These are phyloP conservation scores for Rhynchospora tenuis DNA, from an alignment of 176 grass and related monocot species.

Conservation along the genomic window DNA sequence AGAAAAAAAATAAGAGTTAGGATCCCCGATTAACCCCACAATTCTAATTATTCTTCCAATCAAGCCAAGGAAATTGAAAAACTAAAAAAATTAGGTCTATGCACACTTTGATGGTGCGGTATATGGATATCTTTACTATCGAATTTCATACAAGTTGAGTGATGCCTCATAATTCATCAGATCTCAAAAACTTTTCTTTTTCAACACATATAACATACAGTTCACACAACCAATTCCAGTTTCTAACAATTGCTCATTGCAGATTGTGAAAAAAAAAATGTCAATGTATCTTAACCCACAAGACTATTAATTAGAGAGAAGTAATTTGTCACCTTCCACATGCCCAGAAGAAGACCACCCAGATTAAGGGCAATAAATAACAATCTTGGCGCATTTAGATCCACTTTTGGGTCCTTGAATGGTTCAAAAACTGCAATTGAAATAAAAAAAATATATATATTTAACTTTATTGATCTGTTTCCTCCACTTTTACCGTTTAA, in stretches of 20 bases:
- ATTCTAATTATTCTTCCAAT: neutral
- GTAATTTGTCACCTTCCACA: constrained; percentile 75
- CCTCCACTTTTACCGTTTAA: neutral
- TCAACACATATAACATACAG: constrained; percentile 7
- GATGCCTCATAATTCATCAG: neutral
- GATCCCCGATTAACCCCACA: neutral
- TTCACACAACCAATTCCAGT: neutral
- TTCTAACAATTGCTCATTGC: neutral
- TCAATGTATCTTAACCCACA: neutral
- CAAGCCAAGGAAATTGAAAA: neutral
- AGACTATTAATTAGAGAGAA: neutral
- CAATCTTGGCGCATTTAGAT: constrained; percentile 68
- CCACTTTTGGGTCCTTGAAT: constrained; percentile 83
- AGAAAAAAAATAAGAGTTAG: neutral
- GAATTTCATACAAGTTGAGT: neutral
- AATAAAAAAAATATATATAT: neutral
- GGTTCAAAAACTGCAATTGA: constrained; percentile 85
- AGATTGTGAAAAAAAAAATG: neutral
- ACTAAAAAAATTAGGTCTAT: neutral
- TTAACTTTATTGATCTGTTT: neutral
- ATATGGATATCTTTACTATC: neutral
- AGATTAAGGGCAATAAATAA: constrained; percentile 92
- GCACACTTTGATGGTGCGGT: neutral
- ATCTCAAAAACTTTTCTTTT: neutral
- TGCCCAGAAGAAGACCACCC: constrained; percentile 69